Evolutionary conservation across 2,329 filamentous ascomycete species (phyloP), one percentile per base, ranked within the genome.

Genomic region (Amylocarpus encephaloides): DNA sequence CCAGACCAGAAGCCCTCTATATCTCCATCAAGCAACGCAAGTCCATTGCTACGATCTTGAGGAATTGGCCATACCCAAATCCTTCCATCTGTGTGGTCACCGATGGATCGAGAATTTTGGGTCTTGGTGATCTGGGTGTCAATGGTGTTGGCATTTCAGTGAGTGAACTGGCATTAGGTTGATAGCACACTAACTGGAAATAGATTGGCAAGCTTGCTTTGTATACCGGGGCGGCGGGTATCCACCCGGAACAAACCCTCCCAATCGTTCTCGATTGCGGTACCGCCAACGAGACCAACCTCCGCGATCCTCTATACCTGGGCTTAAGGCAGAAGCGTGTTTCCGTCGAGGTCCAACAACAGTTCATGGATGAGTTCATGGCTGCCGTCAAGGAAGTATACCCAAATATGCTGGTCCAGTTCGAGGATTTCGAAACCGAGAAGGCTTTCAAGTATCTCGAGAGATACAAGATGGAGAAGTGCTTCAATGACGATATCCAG

Each of bases 401-500:
- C 68, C 80, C 78, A 26, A 71, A 77, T 12, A 84, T 67, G 80
- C 70, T 85, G 41, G 88, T 97, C 56, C 93, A 97, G 68, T 97
- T 95, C 63, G 92, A 97, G 69, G 93, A 97, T 67, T 97, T 95
- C 71, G 95, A 97, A 76, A 95, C 92, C 64, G 78, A 81, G 61
- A 83, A 83, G 71, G 92, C 93, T 42, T 98, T 97, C 79, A 86
- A 87, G 56, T 92, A 94, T 64, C 80, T 97, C 36, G 86, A 93
- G 67, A 82, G 89, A 53, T 97, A 97, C 73, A 86, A 88, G 61
- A 77, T 91, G 67, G 92, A 95, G 76, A 91, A 88, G 70, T 94
- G 88, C 78, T 98, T 98, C 81, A 97, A 97, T 70, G 93, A 97
- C 66, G 92, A 98, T 67, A 93, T 98, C 66, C 92, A 97, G 75